phyloP scores from a whole-genome alignment of 768 basidiomycete species.

The Pleurotus citrinopileatus region DNA sequence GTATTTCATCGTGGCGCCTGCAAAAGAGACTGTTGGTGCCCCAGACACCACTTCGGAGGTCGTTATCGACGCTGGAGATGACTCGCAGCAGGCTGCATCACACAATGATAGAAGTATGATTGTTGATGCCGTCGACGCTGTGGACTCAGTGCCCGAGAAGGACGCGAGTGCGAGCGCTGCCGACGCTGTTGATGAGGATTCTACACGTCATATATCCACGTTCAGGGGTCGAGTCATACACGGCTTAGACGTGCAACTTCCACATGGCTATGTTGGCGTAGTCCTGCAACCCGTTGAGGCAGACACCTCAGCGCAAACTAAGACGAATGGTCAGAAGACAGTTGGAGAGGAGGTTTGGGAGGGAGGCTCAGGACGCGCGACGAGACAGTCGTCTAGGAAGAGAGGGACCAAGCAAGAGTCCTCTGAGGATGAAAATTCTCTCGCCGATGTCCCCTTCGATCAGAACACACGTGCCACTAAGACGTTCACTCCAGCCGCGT shows the following conservation, averaged over 20 bases:
- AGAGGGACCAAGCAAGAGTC: conserved; percentile 23
- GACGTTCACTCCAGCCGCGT: conserved; percentile 43
- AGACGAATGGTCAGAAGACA: conserved; percentile 10
- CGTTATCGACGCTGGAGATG: neutral
- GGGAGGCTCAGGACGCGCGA: conserved; percentile 20
- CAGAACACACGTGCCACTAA: conserved; percentile 20
- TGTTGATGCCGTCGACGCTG: neutral
- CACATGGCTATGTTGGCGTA: conserved; percentile 66
- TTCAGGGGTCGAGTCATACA: conserved; percentile 79
- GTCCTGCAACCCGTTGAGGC: conserved; percentile 35
- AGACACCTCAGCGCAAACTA: conserved; percentile 1
- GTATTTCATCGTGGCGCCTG: conserved; percentile 62
- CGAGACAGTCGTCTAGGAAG: conserved; percentile 25
- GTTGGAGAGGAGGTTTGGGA: conserved; percentile 13
- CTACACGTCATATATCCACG: conserved; percentile 48
- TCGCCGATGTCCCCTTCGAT: conserved; percentile 23
- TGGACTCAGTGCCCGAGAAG: neutral
- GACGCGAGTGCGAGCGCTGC: neutral
- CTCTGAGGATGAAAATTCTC: conserved; percentile 25
- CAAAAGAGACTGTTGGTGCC: conserved; percentile 27
- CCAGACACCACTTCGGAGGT: conserved; percentile 16
- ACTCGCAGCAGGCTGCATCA: neutral
- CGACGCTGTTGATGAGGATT: neutral
- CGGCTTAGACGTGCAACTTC: conserved; percentile 59
- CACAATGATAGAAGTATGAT: neutral